These are phyloP conservation scores for Nicotiana sylvestris DNA, from an alignment of 257 asterid species.

Conservation along the genomic window DNA sequence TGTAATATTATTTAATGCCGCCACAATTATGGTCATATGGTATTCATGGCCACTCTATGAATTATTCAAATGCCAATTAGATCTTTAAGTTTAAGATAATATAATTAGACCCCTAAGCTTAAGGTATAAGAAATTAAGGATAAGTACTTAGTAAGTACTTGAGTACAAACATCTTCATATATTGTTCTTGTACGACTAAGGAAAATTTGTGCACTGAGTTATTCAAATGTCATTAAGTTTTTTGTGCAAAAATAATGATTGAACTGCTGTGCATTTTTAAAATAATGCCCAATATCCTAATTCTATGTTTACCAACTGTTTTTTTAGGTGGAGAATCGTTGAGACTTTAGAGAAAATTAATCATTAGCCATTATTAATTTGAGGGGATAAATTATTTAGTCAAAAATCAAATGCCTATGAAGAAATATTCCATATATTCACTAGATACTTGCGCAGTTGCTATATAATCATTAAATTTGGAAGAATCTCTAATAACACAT, in stretches of 20 bases:
- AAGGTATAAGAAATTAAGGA: not conserved
- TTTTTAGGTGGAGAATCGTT: not conserved
- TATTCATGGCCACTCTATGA: not conserved
- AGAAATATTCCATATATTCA: not conserved
- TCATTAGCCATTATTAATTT: not conserved
- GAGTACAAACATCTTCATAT: not conserved
- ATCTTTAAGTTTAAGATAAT: not conserved
- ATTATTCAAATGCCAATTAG: not conserved
- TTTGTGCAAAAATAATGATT: not conserved
- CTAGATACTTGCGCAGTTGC: not conserved
- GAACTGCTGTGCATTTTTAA: not conserved
- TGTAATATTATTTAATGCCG: not conserved
- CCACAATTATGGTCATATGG: not conserved
- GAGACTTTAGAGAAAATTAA: constrained; percentile 4
- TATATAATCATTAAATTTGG: not conserved
- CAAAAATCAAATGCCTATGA: not conserved
- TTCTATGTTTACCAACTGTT: not conserved
- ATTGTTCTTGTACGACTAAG: not conserved
- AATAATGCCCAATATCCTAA: not conserved
- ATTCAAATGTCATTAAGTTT: not conserved
- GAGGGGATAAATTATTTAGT: not conserved
- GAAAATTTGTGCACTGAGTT: not conserved
- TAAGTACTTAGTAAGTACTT: not conserved
- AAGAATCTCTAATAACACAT: too few species aligned
- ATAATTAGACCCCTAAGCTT: not conserved